Evolutionary conservation across 306 rosid species (phyloP), one percentile per base, ranked within the genome.

Genomic region (Citrullus colocynthis): DNA sequence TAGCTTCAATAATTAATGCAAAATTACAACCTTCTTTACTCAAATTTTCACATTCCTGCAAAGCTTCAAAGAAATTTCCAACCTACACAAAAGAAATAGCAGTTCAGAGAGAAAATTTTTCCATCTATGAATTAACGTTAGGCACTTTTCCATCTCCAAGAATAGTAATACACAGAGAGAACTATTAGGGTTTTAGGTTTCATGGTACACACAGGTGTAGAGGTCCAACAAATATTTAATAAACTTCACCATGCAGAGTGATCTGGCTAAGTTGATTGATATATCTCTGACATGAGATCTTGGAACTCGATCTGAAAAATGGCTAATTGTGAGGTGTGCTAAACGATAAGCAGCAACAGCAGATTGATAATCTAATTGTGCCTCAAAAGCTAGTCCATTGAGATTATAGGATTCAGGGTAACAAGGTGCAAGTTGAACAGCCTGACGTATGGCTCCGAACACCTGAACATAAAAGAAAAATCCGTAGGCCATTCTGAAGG

Each of bases 361-460:
- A 80, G 96, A 90, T 51, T 76, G 87, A 82, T 88, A 92, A 82
- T 94, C 91, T 63, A 78, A 84, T 74, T 83, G 91, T 84, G 97
- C 89, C 88, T 94, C 98, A 75, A 84, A 90, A 73, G 86, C 94
- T 80, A 94, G 77, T 81, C 97, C 98, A 80, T 80, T 78, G 76
- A 94, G 89, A 89, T 94, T 94, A 82, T 90, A 94, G 78, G 90
- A 85, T 86, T 94, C 98, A 12, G 98, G 97, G 82, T 78, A 88
- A 62, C 90, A 88, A 79, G 98, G 98, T 73, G 91, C 88, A 75
- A 65, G 96, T 85, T 90, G 96, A 75, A 89, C 84, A 49, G 98
- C 96, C 90, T 91, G 98, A 85, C 82, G 87, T 86, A 92, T 94
- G 78, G 97, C 98, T 85, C 93, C 95, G 62, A 85, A 88, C 78